Base-by-base conservation (phyloP, 169 alveolate genomes). In the Plasmodium vinckei region DNA sequence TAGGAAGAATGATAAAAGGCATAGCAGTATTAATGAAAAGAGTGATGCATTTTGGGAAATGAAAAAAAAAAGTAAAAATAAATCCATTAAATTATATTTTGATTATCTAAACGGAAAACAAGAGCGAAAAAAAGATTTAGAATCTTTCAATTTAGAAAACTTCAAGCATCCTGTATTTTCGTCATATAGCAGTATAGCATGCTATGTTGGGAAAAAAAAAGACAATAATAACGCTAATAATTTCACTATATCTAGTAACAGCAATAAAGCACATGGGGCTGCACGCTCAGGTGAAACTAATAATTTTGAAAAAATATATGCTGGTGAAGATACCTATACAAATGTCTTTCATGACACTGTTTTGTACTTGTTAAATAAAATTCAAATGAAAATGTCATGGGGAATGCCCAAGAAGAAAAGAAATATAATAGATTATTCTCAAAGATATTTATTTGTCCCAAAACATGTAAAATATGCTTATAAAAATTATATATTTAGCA, bases 371-470 rank as follows among this genome's bases (percentile, higher is more conserved):
- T 6, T 72, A 47, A 72, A 72, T 4, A 25, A 56, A 56, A 5
- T 47, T 15, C 87, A 72, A 56, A 56, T 57, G 87, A 17, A 72
- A 6, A 72, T 54, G 33, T 54, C 71, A 25, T 27, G 71, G 70
- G 57, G 49, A 53, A 6, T 9, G 13, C 17, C 65, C 15, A 21
- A 15, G 17, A 59, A 54, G n/a, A 19, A 75, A 19, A 4, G 5
- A 33, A 75, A 63, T 42, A 75, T 75, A n/a, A 61, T 75, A 54
- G 65, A 75, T 27, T 75, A 54, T 44, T 75, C 65, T 19, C 88
- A 75, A 42, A 75, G 44, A 51, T 17, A 15, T 39, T 46, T 33
- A 33, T 17, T 68, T 46, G n/a, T 46, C 44, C 77, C 61, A 10
- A 60, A 68, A 46, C 19, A 56, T 63, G 44, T 51, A 21, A 73